These are phyloP conservation scores for Paracorniculantispora psalliotae DNA, from an alignment of 2,329 filamentous ascomycete species.

Conservation along the genomic window DNA sequence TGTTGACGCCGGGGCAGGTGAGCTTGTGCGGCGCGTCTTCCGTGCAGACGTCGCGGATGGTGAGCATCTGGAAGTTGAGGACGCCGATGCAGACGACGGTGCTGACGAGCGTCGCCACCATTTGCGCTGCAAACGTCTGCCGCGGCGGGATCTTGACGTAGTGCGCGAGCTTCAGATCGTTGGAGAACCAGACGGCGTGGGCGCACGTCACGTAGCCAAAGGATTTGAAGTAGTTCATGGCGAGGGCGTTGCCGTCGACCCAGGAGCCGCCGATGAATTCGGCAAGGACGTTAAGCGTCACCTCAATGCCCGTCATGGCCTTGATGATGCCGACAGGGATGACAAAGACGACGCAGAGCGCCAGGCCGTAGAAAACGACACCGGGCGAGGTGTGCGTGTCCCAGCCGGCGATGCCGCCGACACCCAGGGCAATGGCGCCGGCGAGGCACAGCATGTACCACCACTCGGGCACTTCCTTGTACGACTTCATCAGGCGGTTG, in stretches of 20 bases:
- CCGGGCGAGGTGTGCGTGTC: conserved; percentile 36
- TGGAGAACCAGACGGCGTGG: conserved; percentile 26
- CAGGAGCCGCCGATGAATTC: conserved; percentile 38
- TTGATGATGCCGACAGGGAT: conserved; percentile 39
- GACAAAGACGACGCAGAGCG: conserved; percentile 35
- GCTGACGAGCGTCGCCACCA: conserved; percentile 39
- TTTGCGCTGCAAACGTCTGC: conserved; percentile 43
- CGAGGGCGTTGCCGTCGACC: conserved; percentile 32
- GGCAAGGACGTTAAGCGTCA: conserved; percentile 36
- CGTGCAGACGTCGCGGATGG: conserved; percentile 34
- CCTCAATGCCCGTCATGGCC: conserved; percentile 40
- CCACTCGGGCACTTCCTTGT: conserved; percentile 36
- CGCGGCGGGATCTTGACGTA: conserved; percentile 46
- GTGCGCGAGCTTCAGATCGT: conserved; percentile 47
- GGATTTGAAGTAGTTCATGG: conserved; percentile 26
- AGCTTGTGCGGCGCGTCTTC: conserved; percentile 30
- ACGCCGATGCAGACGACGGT: conserved; percentile 42
- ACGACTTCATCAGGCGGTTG: conserved; percentile 28
- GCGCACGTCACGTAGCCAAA: conserved; percentile 32
- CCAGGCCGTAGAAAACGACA: conserved; percentile 37
- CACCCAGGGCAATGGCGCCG: conserved; percentile 30
- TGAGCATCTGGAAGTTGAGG: conserved; percentile 34
- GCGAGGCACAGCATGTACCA: conserved; percentile 35
- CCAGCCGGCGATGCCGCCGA: conserved; percentile 34
- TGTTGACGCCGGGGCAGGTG: conserved; percentile 33